phyloP scores from a whole-genome alignment of 805 yeast genomes.

The Maudiozyma saulgeensis region DNA sequence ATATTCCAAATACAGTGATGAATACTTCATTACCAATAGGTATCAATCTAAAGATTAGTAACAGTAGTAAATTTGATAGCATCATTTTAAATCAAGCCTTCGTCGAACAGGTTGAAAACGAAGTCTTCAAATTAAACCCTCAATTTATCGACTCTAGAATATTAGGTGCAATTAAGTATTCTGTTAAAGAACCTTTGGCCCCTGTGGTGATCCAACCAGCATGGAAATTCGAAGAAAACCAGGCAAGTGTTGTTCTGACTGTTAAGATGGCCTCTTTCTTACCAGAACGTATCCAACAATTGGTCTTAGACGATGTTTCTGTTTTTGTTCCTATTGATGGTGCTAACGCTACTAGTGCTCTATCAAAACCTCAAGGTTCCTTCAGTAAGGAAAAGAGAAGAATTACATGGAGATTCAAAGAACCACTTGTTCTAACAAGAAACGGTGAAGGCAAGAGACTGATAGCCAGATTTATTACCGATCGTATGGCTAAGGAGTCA shows the following conservation, averaged over 20 bases:
- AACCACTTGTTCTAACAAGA: conserved; percentile 32
- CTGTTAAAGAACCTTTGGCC: conserved; percentile 41
- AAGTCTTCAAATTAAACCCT: conserved; percentile 38
- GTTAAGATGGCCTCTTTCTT: conserved; percentile 33
- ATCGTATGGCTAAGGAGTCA: conserved; percentile 59
- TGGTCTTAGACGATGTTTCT: conserved; percentile 29
- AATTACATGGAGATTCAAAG: conserved; percentile 71
- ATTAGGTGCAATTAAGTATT: conserved; percentile 73
- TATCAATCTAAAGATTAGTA: conserved; percentile 35
- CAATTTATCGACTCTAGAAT: conserved; percentile 50
- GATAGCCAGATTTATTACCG: conserved; percentile 79
- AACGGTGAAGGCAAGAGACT: conserved; percentile 48
- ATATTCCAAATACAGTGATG: conserved; percentile 30
- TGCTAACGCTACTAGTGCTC: conserved; percentile 59
- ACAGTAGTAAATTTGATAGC: conserved; percentile 34
- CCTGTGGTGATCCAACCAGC: conserved; percentile 72
- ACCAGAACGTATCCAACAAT: conserved; percentile 27
- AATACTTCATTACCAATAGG: conserved; percentile 32
- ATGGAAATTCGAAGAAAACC: conserved; percentile 83
- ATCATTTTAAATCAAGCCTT: conserved; percentile 45
- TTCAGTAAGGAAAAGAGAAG: conserved; percentile 80
- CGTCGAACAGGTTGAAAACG: conserved; percentile 40
- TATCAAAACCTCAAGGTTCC: conserved; percentile 86
- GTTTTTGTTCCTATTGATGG: conserved; percentile 51
- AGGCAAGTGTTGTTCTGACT: conserved; percentile 76